Conservation (phyloP, 192 early-diverging fungal species). For the Jimgerdemannia lactiflua region DNA sequence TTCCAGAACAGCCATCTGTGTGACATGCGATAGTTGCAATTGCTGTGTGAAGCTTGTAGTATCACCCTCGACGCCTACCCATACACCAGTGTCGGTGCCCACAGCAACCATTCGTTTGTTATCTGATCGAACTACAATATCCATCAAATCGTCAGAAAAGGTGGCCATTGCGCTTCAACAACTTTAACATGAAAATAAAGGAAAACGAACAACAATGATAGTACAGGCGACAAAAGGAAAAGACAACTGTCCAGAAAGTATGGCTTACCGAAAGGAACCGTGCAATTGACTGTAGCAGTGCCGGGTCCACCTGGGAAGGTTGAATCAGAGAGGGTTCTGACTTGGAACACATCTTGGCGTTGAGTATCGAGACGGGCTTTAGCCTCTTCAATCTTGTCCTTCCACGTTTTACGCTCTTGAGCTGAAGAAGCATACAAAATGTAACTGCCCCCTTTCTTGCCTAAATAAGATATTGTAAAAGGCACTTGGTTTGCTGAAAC, state of each 20-base stretch:
- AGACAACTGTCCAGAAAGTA: no score
- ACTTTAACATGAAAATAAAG: slow-evolving; percentile 23
- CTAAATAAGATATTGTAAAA: slow-evolving; percentile 49
- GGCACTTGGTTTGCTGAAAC: slow-evolving; percentile 32
- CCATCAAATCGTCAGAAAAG: no score
- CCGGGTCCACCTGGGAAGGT: slow-evolving; percentile 33
- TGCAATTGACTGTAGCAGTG: slow-evolving; percentile 49
- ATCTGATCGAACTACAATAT: slow-evolving; percentile 13
- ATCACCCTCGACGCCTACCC: slow-evolving; percentile 61
- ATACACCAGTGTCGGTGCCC: slow-evolving; percentile 86
- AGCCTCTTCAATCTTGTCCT: slow-evolving; percentile 72
- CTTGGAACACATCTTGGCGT: slow-evolving; percentile 50
- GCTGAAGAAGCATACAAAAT: slow-evolving; percentile 74
- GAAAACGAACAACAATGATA: slow-evolving; percentile 34
- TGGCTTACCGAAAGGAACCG: slow-evolving; percentile 38
- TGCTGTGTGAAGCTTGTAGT: slow-evolving; percentile 14
- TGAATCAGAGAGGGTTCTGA: slow-evolving; percentile 44
- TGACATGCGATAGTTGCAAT: slow-evolving; percentile 49
- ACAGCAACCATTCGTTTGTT: slow-evolving; percentile 68
- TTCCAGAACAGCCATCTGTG: slow-evolving; percentile 83
- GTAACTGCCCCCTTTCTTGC: slow-evolving; percentile 61
- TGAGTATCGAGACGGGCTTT: slow-evolving; percentile 36
- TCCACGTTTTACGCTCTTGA: slow-evolving; percentile 77
- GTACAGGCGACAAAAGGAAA: not conserved
- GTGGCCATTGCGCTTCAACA: not conserved